These are phyloP conservation scores for Podaxis sp. DNA, from an alignment of 768 basidiomycete genomes.

Conservation along the genomic window DNA sequence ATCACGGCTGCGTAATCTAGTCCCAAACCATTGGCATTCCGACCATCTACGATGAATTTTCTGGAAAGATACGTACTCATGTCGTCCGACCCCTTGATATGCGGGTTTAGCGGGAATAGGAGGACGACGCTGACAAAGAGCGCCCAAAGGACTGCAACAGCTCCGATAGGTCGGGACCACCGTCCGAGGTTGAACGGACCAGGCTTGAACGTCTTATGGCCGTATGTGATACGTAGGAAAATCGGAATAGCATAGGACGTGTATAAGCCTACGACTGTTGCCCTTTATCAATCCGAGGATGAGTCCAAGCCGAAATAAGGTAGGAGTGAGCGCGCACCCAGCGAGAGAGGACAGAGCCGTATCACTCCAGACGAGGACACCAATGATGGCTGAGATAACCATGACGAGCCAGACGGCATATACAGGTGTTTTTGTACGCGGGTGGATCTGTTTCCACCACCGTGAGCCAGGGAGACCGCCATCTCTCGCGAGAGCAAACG, in stretches of 20 bases:
- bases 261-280: constrained; percentile 34
- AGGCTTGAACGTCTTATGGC: constrained; percentile 29
- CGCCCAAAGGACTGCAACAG: constrained; percentile 30
- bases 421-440: constrained; percentile 32
- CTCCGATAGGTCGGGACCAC: constrained; percentile 30
- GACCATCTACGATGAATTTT: neutral
- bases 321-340: constrained; percentile 24
- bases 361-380: constrained; percentile 32
- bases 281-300: constrained; percentile 17
- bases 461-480: constrained; percentile 37
- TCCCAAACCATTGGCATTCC: neutral
- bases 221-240: constrained; percentile 35
- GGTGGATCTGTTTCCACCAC: constrained; percentile 35
- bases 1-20: constrained; percentile 71
- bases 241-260: constrained; percentile 39
- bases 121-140: constrained; percentile 33
- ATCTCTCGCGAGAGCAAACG: constrained; percentile 59
- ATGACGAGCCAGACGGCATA: constrained; percentile 41
- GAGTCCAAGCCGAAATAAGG: neutral
- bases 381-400: constrained; percentile 28
- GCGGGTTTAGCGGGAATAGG: constrained; percentile 32
- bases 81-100: constrained; percentile 20
- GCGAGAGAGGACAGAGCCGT: constrained; percentile 33
- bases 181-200: constrained; percentile 33
- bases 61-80: constrained; percentile 32